Evolutionary conservation across 2,329 filamentous ascomycete species (phyloP).

Genomic region (Botrytis tulipae): DNA sequence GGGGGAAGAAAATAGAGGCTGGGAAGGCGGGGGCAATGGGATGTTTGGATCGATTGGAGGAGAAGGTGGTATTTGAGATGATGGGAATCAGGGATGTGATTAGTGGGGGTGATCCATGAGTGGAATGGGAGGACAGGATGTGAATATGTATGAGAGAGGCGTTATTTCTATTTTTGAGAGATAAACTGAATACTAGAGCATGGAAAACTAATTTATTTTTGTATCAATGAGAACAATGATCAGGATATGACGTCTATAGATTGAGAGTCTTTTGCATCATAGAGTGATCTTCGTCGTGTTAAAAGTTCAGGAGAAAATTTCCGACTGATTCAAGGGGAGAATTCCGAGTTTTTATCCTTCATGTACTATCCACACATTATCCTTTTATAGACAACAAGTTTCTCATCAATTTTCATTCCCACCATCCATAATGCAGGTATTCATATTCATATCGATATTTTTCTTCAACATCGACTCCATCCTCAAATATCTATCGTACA

Average conservation of each 20-base stretch:
- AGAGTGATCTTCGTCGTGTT: constrained; percentile 10
- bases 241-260: background rate
- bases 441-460: background rate
- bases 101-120: constrained; percentile 27
- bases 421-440: background rate
- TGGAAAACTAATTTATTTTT: constrained; percentile 12
- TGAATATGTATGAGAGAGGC: constrained; percentile 5
- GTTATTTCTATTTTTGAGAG: constrained; percentile 2
- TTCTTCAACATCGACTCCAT: background rate
- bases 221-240: constrained; percentile 7
- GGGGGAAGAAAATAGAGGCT: constrained; percentile 42
- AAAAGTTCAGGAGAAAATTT: background rate
- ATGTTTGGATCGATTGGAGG: constrained; percentile 61
- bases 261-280: background rate
- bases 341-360: background rate
- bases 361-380: constrained; percentile 1
- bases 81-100: constrained; percentile 39
- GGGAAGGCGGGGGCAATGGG: constrained; percentile 22
- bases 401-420: background rate
- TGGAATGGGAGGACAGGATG: background rate
- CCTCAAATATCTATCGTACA: constrained; percentile 2
- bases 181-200: constrained; percentile 9
- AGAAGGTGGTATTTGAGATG: constrained; percentile 70
- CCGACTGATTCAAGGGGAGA: background rate
- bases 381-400: background rate